Conservation (phyloP, 495 filamentous ascomycete species). For the Apiosordaria backusii region DNA sequence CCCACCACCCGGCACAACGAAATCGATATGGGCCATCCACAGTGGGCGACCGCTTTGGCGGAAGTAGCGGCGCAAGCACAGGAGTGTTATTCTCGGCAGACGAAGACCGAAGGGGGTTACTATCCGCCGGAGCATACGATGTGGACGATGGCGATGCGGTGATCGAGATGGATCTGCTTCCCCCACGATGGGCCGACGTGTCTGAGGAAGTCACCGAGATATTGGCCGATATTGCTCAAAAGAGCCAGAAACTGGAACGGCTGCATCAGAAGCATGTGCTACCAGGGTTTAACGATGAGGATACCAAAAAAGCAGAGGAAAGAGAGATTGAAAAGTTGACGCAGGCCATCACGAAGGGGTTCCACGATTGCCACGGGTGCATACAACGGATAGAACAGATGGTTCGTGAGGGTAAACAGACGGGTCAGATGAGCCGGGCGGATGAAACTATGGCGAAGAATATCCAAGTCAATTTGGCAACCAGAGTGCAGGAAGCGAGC, state of each 20-base stretch:
- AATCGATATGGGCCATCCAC: slow-evolving; percentile 59
- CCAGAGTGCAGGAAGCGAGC: slow-evolving; percentile 88
- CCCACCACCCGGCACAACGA: slow-evolving; percentile 88
- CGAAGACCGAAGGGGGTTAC: slow-evolving; percentile 81
- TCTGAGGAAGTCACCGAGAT: slow-evolving; percentile 88
- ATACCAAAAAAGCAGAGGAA: slow-evolving; percentile 77
- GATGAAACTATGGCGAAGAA: slow-evolving; percentile 97
- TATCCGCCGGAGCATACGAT: slow-evolving; percentile 72
- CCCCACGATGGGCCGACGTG: slow-evolving; percentile 92
- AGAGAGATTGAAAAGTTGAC: slow-evolving; percentile 85
- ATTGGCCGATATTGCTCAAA: slow-evolving; percentile 74
- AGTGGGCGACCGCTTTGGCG: slow-evolving; percentile 68
- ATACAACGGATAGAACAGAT: slow-evolving; percentile 84
- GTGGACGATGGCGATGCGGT: slow-evolving; percentile 86
- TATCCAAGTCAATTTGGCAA: slow-evolving; percentile 84
- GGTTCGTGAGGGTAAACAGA: slow-evolving; percentile 67
- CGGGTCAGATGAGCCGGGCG: slow-evolving; percentile 65
- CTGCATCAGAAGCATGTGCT: slow-evolving; percentile 96
- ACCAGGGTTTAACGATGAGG: slow-evolving; percentile 94
- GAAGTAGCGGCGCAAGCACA: slow-evolving; percentile 36
- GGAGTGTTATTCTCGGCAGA: slow-evolving; percentile 38
- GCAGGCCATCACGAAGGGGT: slow-evolving; percentile 79
- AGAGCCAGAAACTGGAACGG: slow-evolving; percentile 80
- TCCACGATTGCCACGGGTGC: slow-evolving; percentile 82
- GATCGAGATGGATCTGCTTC: slow-evolving; percentile 97